phyloP scores from a whole-genome alignment of 2,329 filamentous ascomycete species.

The Chaetomium strumarium region DNA sequence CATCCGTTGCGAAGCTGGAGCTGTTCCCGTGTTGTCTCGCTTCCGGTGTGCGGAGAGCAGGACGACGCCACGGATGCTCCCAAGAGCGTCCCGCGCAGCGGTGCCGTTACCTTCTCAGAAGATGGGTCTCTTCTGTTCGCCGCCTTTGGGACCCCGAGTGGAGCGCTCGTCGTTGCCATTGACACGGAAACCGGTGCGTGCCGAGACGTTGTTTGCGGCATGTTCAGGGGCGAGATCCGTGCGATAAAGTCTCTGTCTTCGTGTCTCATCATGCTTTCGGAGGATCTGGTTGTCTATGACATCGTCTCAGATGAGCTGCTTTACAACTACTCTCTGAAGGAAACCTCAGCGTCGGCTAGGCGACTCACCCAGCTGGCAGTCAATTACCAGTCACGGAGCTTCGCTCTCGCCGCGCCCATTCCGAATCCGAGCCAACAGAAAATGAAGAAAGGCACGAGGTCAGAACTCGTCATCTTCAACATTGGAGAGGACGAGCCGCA shows the following conservation, averaged over 20 bases:
- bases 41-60: conserved; percentile 38
- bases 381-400: conserved; percentile 58
- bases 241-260: conserved; percentile 67
- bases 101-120: conserved; percentile 70
- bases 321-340: conserved; percentile 56
- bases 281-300: conserved; percentile 73
- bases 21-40: conserved; percentile 54
- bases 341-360: conserved; percentile 34
- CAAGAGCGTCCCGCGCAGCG: conserved; percentile 41
- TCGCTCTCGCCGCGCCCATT: conserved; percentile 54
- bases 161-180: conserved; percentile 62
- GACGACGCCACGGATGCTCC: conserved; percentile 28
- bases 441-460: conserved; percentile 34
- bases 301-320: conserved; percentile 70
- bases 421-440: conserved; percentile 21
- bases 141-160: conserved; percentile 48
- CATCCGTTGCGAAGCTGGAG: conserved; percentile 67
- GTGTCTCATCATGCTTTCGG: conserved; percentile 69
- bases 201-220: conserved; percentile 58
- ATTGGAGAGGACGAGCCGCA: conserved; percentile 54
- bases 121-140: conserved; percentile 80
- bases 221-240: conserved; percentile 60
- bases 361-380: conserved; percentile 63
- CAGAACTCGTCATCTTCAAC: conserved; percentile 62
- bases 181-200: conserved; percentile 65